Evolutionary conservation across 164 flowering plant species (phyloP).

Genomic region (Warburgia ugandensis): DNA sequence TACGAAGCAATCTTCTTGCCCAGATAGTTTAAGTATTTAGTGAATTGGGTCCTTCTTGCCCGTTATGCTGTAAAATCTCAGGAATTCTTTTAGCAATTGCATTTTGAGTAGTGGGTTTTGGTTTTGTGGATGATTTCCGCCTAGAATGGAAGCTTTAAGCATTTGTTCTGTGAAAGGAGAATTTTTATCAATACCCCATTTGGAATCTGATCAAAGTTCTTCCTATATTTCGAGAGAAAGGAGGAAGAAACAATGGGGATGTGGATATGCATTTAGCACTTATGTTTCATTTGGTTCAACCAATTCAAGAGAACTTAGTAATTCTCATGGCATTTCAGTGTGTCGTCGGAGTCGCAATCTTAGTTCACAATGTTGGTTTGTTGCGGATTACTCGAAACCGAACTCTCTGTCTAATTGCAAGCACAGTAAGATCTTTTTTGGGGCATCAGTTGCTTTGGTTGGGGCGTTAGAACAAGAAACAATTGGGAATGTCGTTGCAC

Average conservation of each 20-base stretch:
- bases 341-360: slow-evolving; percentile 12
- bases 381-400: slow-evolving; percentile 15
- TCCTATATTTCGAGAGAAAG: slow-evolving; percentile 14
- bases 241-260: slow-evolving; percentile 21
- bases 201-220: slow-evolving; percentile 25
- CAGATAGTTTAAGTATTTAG: too few species aligned
- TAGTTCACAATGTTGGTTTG: slow-evolving; percentile 15
- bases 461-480: slow-evolving; percentile 39
- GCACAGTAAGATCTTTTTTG: slow-evolving; percentile 18
- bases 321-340: not conserved
- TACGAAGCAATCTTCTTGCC: too few species aligned
- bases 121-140: not conserved
- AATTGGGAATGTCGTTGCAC: slow-evolving; percentile 18
- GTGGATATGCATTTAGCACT: slow-evolving; percentile 14
- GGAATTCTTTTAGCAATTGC: too few species aligned
- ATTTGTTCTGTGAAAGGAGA: slow-evolving; percentile 34
- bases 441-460: slow-evolving; percentile 20
- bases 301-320: slow-evolving; percentile 10
- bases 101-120: too few species aligned
- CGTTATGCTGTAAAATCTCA: too few species aligned
- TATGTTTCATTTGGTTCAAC: slow-evolving; percentile 17
- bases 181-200: slow-evolving; percentile 24
- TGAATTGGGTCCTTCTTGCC: too few species aligned
- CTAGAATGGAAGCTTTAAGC: slow-evolving; percentile 52
- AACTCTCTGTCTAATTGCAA: slow-evolving; percentile 10